Conservation (phyloP, 2,329 filamentous ascomycete genomes). For the Clarireedia sp. region DNA sequence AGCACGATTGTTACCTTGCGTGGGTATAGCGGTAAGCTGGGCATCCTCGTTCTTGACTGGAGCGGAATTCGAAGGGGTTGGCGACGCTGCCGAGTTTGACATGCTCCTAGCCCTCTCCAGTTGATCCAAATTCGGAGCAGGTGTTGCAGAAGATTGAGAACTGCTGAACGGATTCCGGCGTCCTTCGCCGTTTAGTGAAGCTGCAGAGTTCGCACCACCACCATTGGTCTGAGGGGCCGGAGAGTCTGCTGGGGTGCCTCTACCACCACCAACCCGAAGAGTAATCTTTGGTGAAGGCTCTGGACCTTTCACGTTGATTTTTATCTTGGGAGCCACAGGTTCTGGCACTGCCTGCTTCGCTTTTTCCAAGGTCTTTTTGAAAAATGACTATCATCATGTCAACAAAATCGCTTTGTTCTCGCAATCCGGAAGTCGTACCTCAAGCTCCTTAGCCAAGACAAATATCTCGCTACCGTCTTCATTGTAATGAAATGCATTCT, state of each 20-base stretch:
- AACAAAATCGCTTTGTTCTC: slow-evolving; percentile 2
- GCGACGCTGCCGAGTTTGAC: slow-evolving; percentile 27
- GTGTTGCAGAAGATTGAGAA: slow-evolving; percentile 16
- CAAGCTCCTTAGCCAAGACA: slow-evolving; percentile 66
- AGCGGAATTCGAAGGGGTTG: slow-evolving; percentile 25
- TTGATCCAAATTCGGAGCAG: slow-evolving; percentile 23
- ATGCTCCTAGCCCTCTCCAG: slow-evolving; percentile 27
- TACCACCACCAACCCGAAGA: slow-evolving; percentile 54
- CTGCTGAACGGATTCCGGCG: slow-evolving; percentile 27
- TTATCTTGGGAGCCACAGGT: slow-evolving; percentile 64
- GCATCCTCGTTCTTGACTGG: slow-evolving; percentile 33
- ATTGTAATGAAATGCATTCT: slow-evolving; percentile 82
- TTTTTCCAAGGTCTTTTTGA: slow-evolving; percentile 59
- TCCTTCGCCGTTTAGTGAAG: slow-evolving; percentile 17
- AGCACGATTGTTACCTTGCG: slow-evolving; percentile 25
- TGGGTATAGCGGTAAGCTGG: slow-evolving; percentile 15
- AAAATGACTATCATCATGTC: slow-evolving; percentile 48
- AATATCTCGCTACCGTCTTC: slow-evolving; percentile 86
- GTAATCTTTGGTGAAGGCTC: slow-evolving; percentile 56
- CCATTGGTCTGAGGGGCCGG: slow-evolving; percentile 39
- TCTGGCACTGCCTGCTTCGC: slow-evolving; percentile 67
- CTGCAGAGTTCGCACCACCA: not conserved
- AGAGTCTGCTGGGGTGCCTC: slow-evolving; percentile 42
- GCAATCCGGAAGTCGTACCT: slow-evolving; percentile 44
- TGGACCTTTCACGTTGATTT: slow-evolving; percentile 60